Evolutionary conservation across 1,284 basidiomycete genomes (phyloP), one percentile per base, ranked within the genome.

Genomic region (Rhodotorula mucilaginosa): DNA sequence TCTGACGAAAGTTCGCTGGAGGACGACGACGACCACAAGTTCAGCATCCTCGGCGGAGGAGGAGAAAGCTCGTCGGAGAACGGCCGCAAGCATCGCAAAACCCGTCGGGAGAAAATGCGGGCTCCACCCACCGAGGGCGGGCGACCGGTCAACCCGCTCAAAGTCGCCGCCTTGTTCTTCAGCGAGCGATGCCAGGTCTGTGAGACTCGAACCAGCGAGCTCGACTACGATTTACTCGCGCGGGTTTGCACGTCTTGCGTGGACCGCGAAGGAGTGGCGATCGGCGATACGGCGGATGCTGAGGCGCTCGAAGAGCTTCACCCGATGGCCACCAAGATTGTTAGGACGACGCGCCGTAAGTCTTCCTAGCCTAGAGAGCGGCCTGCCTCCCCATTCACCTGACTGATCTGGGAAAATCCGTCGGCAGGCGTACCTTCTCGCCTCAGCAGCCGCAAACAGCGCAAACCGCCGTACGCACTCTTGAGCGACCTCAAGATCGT

Each of bases 141-240:
- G 6, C 19, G 52, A 7, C 61, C 59, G 7, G n/a, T 68, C 34
- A n/a, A 58, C 21, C 49, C 31, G 10, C 5, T 13, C 19, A 18
- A 54, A 18, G 39, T 64, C 6, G 57, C 57, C 2, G n/a, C 44
- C 15, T 31, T 56, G 1, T 6, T 68, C 16, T 64, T 47, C 44
- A 51, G 59, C 49, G 23, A n/a, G 39, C 8, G 26, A 15, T 68
- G 67, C 58, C 39, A 64, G 57, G 67, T 59, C 31, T n/a, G 64
- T 5, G 18, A 0, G n/a, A 12, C 12, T 6, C 2, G 1, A 8
- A 7, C 19, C 23, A 47, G 34, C 34, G 44, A 58, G 58, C 21
- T 34, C 19, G 63, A 65, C 58, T 47, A 26, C 47, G 34, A 46
- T 46, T 52, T 69, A 3, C 63, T 64, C 34, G 13, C 29, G 12